These are phyloP conservation scores for Diaporthe helianthi DNA, from an alignment of 2,329 filamentous ascomycete species.

Conservation along the genomic window DNA sequence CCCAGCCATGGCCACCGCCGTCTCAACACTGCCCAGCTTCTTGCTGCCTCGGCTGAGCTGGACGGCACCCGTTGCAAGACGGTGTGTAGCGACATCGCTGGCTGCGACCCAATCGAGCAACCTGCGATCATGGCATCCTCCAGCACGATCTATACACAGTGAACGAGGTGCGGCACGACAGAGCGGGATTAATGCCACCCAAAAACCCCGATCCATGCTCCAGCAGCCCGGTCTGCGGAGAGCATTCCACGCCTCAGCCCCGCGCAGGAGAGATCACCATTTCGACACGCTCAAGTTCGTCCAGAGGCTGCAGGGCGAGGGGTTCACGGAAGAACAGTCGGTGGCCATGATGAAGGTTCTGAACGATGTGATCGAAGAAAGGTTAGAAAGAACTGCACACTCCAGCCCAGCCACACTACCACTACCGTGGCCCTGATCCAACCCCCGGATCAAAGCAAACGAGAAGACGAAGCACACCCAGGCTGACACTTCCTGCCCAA, in stretches of 20 bases:
- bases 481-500: not conserved
- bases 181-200: not conserved
- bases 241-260: constrained; percentile 73
- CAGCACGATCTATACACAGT: constrained; percentile 39
- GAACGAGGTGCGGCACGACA: not conserved
- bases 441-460: not conserved
- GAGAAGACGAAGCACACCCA: not conserved
- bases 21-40: constrained; percentile 58
- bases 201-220: constrained; percentile 37
- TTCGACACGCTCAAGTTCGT: constrained; percentile 99
- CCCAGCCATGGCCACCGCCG: constrained; percentile 42
- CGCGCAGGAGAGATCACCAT: constrained; percentile 79
- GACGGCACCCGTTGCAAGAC: constrained; percentile 45
- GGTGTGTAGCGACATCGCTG: constrained; percentile 41
- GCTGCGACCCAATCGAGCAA: constrained; percentile 30
- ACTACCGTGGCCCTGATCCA: not conserved
- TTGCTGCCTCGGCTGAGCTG: constrained; percentile 64
- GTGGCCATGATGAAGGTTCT: constrained; percentile 99
- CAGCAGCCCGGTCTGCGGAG: constrained; percentile 46
- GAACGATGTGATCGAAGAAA: constrained; percentile 96
- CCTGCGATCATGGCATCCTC: constrained; percentile 36
- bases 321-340: constrained; percentile 93
- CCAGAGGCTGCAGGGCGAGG: constrained; percentile 85
- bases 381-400: constrained; percentile 49
- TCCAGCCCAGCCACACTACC: constrained; percentile 14